Evolutionary conservation across 2,329 filamentous ascomycete genomes (phyloP).

Genomic region (Bipolaris zeicola): DNA sequence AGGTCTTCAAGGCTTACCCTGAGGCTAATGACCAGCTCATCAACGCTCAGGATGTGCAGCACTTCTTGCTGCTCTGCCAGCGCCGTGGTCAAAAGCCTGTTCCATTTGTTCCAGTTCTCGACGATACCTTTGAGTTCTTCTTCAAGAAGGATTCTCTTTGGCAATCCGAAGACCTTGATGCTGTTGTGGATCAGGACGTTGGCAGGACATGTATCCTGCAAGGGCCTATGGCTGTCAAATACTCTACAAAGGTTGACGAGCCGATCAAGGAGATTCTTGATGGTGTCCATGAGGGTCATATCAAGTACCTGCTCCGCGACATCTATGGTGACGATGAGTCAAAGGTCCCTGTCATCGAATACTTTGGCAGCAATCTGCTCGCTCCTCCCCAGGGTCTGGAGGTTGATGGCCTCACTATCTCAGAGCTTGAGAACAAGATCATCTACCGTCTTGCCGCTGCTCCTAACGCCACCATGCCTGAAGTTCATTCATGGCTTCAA

Average conservation of each 20-base stretch:
- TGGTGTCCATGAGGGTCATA: conserved; percentile 86
- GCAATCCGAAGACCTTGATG: conserved; percentile 97
- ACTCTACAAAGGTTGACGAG: conserved; percentile 87
- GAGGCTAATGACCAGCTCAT: conserved; percentile 90
- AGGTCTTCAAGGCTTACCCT: conserved; percentile 80
- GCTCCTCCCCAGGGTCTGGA: conserved; percentile 70
- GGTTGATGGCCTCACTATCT: conserved; percentile 83
- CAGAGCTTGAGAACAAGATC: conserved; percentile 77
- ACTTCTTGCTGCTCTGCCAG: conserved; percentile 92
- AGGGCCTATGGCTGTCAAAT: conserved; percentile 89
- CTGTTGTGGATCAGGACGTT: conserved; percentile 94
- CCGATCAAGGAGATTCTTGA: conserved; percentile 95
- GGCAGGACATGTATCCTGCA: conserved; percentile 95
- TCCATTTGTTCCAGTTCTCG: conserved; percentile 92
- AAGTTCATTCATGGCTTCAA: conserved; percentile 82
- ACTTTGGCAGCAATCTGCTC: conserved; percentile 88
- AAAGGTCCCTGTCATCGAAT: conserved; percentile 84
- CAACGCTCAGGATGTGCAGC: conserved; percentile 96
- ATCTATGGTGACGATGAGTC: conserved; percentile 76
- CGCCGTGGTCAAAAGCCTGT: conserved; percentile 93
- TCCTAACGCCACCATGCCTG: conserved; percentile 74
- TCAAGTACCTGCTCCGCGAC: conserved; percentile 77
- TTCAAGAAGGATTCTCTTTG: conserved; percentile 99
- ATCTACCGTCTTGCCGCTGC: conserved; percentile 82
- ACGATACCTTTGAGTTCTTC: conserved; percentile 98